A percentile compares a stretch with the other conserved stretches of the same genome.
phyloP scores from a whole-genome alignment of 306 rosid species.

The Potentilla sterilis region DNA sequence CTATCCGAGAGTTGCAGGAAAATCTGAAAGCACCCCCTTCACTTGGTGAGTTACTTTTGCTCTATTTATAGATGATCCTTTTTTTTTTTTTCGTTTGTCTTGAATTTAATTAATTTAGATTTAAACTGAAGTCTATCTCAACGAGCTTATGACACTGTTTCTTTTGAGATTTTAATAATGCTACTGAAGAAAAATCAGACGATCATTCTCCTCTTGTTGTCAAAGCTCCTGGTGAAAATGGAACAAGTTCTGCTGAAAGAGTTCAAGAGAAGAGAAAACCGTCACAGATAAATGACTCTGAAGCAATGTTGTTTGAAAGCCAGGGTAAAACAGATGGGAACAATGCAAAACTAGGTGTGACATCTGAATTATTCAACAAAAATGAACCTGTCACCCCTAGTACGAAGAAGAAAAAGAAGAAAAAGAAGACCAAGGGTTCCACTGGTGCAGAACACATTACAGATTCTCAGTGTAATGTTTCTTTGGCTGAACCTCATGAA shows the following conservation, averaged over 20 bases:
- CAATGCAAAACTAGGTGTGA: conserved; percentile 22
- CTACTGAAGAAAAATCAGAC: conserved; percentile 29
- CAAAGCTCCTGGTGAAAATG: conserved; percentile 33
- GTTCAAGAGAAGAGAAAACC: conserved; percentile 39
- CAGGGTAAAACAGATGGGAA: conserved; percentile 30
- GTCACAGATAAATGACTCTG: conserved; percentile 31
- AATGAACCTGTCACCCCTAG: conserved; percentile 28
- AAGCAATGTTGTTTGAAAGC: conserved; percentile 30
- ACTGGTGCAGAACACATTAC: conserved; percentile 23
- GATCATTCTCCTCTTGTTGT: conserved; percentile 23
- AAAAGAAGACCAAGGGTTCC: conserved; percentile 36
- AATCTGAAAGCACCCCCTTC: conserved; percentile 11
- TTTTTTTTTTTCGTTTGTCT: neutral
- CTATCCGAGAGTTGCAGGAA: conserved; percentile 24
- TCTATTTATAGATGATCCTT: conserved; percentile 14
- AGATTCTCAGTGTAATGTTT: conserved; percentile 32
- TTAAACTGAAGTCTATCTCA: neutral
- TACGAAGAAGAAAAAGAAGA: conserved; percentile 42
- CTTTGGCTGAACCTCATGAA: conserved; percentile 30
- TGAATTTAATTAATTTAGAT: neutral
- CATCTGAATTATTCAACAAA: conserved; percentile 32
- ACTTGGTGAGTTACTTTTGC: conserved; percentile 31
- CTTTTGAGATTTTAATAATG: conserved; percentile 34
- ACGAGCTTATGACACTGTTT: conserved; percentile 19
- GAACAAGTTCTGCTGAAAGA: conserved; percentile 25